These are phyloP conservation scores for Rhodosporidiobolus odoratus DNA, from an alignment of 768 basidiomycete species.

Conservation along the genomic window DNA sequence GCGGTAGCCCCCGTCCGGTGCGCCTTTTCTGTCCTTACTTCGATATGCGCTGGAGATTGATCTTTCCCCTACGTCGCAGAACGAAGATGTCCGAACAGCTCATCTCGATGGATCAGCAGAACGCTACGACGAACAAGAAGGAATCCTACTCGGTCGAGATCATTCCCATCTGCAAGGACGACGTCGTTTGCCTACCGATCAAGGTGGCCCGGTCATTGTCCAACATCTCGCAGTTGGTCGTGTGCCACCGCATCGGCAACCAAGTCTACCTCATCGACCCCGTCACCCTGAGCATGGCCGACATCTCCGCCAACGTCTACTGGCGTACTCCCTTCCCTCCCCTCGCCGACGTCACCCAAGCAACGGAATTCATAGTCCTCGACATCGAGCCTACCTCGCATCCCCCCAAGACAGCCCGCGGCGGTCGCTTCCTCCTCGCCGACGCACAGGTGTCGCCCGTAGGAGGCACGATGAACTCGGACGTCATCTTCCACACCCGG, in stretches of 20 bases:
- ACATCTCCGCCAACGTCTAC: conserved; percentile 70
- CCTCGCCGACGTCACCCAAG: conserved; percentile 72
- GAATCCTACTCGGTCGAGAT: conserved; percentile 98
- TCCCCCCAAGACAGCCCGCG: conserved; percentile 43
- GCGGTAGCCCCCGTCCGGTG: conserved; percentile 83
- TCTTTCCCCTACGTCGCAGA: conserved; percentile 49
- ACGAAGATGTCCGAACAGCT: conserved; percentile 92
- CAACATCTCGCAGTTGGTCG: conserved; percentile 78
- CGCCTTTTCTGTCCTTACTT: conserved; percentile 42
- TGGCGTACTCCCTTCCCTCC: conserved; percentile 89
- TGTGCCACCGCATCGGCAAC: conserved; percentile 88
- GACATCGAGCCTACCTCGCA: conserved; percentile 75
- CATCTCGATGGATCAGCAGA: conserved; percentile 85
- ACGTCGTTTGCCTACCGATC: conserved; percentile 79
- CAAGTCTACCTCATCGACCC: conserved; percentile 87
- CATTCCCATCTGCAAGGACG: conserved; percentile 93
- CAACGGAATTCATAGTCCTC: conserved; percentile 89
- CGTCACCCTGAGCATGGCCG: conserved; percentile 72
- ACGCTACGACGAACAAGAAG: conserved; percentile 89
- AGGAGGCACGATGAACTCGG: conserved; percentile 59
- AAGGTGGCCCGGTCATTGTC: conserved; percentile 75
- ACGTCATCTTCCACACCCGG: conserved; percentile 87
- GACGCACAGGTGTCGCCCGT: conserved; percentile 85
- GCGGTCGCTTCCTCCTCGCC: conserved; percentile 76
- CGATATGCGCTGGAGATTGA: neutral